phyloP scores from a whole-genome alignment of 257 asterid species.

The Osmanthus fragrans region DNA sequence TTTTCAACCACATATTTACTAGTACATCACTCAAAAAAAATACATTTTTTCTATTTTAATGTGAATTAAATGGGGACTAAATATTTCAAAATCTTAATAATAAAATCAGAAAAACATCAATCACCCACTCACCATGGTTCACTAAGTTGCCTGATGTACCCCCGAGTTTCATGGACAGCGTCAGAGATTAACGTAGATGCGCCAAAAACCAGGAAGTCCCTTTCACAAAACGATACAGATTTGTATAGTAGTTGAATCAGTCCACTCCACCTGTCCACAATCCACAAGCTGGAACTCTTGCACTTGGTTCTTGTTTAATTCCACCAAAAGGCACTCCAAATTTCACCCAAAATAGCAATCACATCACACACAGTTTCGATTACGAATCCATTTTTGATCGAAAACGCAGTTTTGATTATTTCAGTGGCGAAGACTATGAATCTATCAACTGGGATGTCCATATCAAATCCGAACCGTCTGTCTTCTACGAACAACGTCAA shows the following conservation, averaged over 20 bases:
- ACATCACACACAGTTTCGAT: background rate
- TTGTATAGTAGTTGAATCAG: background rate
- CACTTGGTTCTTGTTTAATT: background rate
- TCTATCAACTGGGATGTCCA: constrained; percentile 40
- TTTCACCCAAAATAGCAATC: background rate
- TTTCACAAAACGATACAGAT: background rate
- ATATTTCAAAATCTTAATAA: too few relatives aligned
- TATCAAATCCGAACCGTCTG: constrained; percentile 42
- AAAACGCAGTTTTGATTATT: background rate
- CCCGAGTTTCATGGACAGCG: too few relatives aligned
- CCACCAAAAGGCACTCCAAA: background rate
- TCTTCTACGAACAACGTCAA: constrained; percentile 41
- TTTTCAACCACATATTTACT: too few relatives aligned
- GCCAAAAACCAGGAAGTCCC: background rate
- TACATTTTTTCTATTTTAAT: too few relatives aligned
- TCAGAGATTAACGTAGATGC: background rate
- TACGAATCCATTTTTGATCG: background rate
- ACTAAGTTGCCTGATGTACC: too few relatives aligned
- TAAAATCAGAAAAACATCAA: too few relatives aligned
- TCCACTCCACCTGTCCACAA: background rate
- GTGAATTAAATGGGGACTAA: too few relatives aligned
- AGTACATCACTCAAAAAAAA: too few relatives aligned
- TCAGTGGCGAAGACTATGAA: constrained; percentile 56
- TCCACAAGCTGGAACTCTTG: background rate
- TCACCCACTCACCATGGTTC: too few relatives aligned